These are phyloP conservation scores for Pseudoscleropodium purum DNA, from an alignment of 225 moss, liverwort and hornwort genomes.

Conservation along the genomic window DNA sequence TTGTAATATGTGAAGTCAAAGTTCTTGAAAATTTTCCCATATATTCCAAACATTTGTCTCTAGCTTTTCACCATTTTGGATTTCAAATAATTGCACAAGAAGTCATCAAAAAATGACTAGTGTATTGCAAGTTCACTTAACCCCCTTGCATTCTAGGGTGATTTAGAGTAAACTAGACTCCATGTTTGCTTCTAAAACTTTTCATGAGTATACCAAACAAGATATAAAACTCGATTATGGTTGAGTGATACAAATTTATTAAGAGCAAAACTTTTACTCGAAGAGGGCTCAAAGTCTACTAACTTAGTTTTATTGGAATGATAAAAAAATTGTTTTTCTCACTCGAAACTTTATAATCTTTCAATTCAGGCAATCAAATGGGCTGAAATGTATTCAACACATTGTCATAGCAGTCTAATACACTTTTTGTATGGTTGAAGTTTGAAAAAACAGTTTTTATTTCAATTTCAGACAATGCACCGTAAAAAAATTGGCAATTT, in stretches of 20 bases:
- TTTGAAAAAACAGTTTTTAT: too few species aligned
- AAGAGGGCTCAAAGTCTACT: neutral
- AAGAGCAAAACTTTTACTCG: neutral
- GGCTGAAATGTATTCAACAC: neutral
- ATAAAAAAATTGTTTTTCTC: neutral
- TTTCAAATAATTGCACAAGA: neutral
- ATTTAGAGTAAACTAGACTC: neutral
- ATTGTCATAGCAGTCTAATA: too few species aligned
- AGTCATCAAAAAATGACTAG: neutral
- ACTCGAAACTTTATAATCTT: neutral
- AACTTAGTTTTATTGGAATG: fast-evolving
- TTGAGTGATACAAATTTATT: neutral
- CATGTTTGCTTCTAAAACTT: neutral
- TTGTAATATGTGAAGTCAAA: neutral
- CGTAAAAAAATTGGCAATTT: neutral
- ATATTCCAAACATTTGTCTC: neutral
- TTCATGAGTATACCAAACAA: neutral
- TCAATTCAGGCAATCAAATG: fast-evolving
- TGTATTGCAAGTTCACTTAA: neutral
- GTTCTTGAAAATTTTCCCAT: neutral
- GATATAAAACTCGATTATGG: too few species aligned
- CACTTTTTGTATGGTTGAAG: neutral
- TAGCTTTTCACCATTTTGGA: neutral
- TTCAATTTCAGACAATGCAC: neutral
- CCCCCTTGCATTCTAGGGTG: neutral